These are phyloP conservation scores for Trichosporon sp. DNA, from an alignment of 1,284 basidiomycete genomes.

Conservation along the genomic window DNA sequence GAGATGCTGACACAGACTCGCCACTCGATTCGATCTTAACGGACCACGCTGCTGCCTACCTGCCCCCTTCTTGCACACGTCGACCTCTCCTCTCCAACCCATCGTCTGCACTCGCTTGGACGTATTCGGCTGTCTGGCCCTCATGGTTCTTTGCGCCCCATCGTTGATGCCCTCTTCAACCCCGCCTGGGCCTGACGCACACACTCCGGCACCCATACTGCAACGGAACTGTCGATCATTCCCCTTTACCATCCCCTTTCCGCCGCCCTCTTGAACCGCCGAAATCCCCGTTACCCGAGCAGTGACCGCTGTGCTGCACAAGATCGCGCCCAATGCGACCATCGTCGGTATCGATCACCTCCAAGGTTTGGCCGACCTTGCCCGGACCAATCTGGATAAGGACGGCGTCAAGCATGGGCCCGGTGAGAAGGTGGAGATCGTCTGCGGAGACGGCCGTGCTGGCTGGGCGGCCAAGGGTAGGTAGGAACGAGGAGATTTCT, in stretches of 20 bases:
- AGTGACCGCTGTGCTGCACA: slow-evolving; percentile 70
- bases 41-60: background rate
- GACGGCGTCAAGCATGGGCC: slow-evolving; percentile 61
- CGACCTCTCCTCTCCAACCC: background rate
- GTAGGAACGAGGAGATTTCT: too few species aligned
- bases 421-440: slow-evolving; percentile 53
- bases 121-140: background rate
- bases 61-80: background rate
- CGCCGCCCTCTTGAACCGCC: background rate
- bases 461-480: slow-evolving; percentile 57
- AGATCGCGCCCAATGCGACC: slow-evolving; percentile 64
- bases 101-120: background rate
- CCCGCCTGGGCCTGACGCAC: background rate
- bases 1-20: slow-evolving; percentile 5
- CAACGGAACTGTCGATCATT: background rate
- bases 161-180: background rate
- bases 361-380: slow-evolving; percentile 71
- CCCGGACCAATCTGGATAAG: slow-evolving; percentile 66
- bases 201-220: slow-evolving; percentile 10
- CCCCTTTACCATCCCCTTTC: background rate
- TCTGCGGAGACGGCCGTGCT: slow-evolving; percentile 78
- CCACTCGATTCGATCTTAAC: background rate
- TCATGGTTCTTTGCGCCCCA: slow-evolving; percentile 2
- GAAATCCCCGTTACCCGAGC: background rate
- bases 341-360: slow-evolving; percentile 94